Conservation (phyloP, 768 basidiomycete genomes). For the Kwoniella europaea region DNA sequence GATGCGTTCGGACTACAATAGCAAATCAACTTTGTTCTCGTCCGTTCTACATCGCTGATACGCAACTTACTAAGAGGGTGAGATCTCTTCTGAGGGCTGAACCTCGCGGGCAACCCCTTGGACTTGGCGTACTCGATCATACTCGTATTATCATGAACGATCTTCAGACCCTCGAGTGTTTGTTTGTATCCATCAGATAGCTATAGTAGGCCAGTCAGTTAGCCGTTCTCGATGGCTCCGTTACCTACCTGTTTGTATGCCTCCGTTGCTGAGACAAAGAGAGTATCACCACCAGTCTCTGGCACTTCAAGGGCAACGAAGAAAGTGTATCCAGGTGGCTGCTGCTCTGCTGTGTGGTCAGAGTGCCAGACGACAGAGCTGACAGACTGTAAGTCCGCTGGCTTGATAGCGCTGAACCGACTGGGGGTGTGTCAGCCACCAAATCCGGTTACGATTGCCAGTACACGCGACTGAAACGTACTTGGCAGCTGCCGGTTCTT, state of each 20-base stretch:
- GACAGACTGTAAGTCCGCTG: slow-evolving; percentile 16
- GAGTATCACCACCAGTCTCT: slow-evolving; percentile 64
- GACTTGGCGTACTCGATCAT: slow-evolving; percentile 63
- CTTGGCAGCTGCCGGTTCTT: neutral
- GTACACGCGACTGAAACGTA: neutral
- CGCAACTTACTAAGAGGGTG: slow-evolving; percentile 15
- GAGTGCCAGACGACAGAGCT: slow-evolving; percentile 30
- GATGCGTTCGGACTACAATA: slow-evolving; percentile 65
- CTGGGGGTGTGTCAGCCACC: neutral
- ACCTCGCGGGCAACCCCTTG: slow-evolving; percentile 62
- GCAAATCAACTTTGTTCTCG: slow-evolving; percentile 59
- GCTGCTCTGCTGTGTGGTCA: slow-evolving; percentile 25
- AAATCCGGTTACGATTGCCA: neutral
- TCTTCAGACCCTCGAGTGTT: slow-evolving; percentile 66
- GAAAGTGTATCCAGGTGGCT: slow-evolving; percentile 29
- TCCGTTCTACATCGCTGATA: neutral
- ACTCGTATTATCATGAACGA: slow-evolving; percentile 66
- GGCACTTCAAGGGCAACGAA: slow-evolving; percentile 25
- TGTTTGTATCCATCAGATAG: slow-evolving; percentile 67
- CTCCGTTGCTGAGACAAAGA: slow-evolving; percentile 67
- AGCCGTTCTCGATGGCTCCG: neutral
- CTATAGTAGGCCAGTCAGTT: slow-evolving; percentile 36
- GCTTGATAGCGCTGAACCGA: slow-evolving; percentile 16
- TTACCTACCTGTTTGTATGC: slow-evolving; percentile 62
- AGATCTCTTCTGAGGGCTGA: slow-evolving; percentile 64